These are phyloP conservation scores for Trypanosoma rangeli DNA, from an alignment of 208 protist species.

Conservation along the genomic window DNA sequence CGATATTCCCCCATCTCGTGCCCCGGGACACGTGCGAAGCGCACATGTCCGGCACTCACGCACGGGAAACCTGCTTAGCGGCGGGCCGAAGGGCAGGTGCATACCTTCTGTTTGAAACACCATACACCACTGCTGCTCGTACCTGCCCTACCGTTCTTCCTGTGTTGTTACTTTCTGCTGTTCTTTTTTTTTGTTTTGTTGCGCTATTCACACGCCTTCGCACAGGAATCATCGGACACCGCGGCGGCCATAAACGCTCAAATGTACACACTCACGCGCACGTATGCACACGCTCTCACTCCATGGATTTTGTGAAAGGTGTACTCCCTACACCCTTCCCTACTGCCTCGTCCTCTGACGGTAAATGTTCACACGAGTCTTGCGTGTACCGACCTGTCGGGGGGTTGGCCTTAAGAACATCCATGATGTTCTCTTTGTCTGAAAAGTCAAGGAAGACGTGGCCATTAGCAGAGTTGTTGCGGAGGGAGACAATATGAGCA, in stretches of 20 bases:
- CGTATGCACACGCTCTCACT: background rate
- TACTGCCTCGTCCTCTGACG: conserved; percentile 66
- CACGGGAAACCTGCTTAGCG: background rate
- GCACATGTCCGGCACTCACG: background rate
- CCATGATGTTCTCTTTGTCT: conserved; percentile 55
- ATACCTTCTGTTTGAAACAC: background rate
- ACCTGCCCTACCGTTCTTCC: too few species aligned
- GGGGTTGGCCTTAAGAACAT: conserved; percentile 48
- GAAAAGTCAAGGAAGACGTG: conserved; percentile 89
- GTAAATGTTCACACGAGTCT: conserved; percentile 71
- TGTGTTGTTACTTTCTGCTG: background rate
- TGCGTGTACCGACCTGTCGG: conserved; percentile 45
- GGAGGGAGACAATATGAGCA: conserved; percentile 71
- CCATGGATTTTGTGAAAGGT: background rate
- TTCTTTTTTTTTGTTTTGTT: background rate
- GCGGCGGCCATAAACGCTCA: background rate
- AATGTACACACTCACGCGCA: background rate
- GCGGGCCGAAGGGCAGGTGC: background rate
- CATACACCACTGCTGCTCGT: background rate
- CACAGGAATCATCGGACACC: background rate
- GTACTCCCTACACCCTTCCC: background rate
- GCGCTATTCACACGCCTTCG: background rate
- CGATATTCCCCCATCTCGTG: too few species aligned
- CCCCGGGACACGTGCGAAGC: background rate
- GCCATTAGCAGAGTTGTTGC: conserved; percentile 76